Evolutionary conservation across 2,329 filamentous ascomycete genomes (phyloP).

Genomic region (Dactylella cylindrospora): DNA sequence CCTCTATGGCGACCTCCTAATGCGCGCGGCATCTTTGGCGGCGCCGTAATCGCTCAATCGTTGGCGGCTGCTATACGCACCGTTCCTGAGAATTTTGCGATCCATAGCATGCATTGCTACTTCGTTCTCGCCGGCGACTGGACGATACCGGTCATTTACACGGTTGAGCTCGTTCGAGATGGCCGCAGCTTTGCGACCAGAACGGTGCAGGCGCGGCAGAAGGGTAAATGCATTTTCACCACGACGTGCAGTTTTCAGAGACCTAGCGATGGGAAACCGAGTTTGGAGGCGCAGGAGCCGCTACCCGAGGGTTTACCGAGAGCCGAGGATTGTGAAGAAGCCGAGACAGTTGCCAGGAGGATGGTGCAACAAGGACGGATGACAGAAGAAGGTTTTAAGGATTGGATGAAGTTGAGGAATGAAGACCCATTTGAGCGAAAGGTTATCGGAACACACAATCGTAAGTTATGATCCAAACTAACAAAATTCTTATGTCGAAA

Average conservation of each 20-base stretch:
- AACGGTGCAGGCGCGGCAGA: conserved; percentile 92
- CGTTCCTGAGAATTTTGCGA: conserved; percentile 74
- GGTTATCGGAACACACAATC: conserved; percentile 61
- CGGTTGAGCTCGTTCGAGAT: conserved; percentile 90
- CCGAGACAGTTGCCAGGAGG: conserved; percentile 55
- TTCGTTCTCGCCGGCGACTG: conserved; percentile 89
- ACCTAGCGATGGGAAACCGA: conserved; percentile 58
- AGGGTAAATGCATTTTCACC: conserved; percentile 88
- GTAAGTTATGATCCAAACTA: conserved; percentile 50
- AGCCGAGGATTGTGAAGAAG: conserved; percentile 52
- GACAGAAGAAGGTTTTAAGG: conserved; percentile 53
- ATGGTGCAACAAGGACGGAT: conserved; percentile 57
- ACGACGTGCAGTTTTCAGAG: conserved; percentile 87
- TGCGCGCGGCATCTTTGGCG: conserved; percentile 90
- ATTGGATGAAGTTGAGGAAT: conserved; percentile 49
- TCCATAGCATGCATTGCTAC: conserved; percentile 99
- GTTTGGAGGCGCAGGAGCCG: conserved; percentile 55
- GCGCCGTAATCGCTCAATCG: conserved; percentile 88
- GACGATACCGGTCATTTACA: conserved; percentile 84
- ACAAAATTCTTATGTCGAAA: neutral
- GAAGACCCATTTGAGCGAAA: conserved; percentile 62
- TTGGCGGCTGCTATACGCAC: conserved; percentile 86
- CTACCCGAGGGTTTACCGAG: conserved; percentile 57
- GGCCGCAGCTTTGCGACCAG: conserved; percentile 86
- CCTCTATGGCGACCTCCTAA: conserved; percentile 77